These are phyloP conservation scores for Apiospora marii DNA, from an alignment of 2,329 filamentous ascomycete genomes.

Conservation along the genomic window DNA sequence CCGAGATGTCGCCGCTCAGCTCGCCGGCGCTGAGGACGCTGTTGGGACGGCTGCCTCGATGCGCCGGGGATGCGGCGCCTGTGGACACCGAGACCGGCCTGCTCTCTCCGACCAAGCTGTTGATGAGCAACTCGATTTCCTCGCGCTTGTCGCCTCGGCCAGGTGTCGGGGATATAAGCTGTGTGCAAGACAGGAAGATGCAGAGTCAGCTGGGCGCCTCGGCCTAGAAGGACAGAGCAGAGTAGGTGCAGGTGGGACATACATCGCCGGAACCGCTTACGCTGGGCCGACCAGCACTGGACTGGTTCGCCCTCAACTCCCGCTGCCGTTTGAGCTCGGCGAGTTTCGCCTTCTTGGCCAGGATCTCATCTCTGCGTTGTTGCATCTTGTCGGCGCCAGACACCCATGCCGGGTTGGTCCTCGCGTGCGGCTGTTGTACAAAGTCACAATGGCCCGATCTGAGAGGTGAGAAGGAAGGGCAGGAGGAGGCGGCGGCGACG, in stretches of 20 bases:
- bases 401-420: slow-evolving; percentile 55
- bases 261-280: slow-evolving; percentile 77
- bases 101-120: slow-evolving; percentile 81
- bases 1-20: slow-evolving; percentile 77
- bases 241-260: slow-evolving; percentile 43
- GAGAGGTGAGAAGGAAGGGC: background rate
- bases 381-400: slow-evolving; percentile 62
- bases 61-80: slow-evolving; percentile 70
- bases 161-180: slow-evolving; percentile 76
- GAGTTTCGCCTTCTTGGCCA: slow-evolving; percentile 96
- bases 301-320: slow-evolving; percentile 81
- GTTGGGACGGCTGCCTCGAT: slow-evolving; percentile 79
- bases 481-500: background rate
- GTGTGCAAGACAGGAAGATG: slow-evolving; percentile 30
- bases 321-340: slow-evolving; percentile 94
- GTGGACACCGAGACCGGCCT: slow-evolving; percentile 74
- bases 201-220: slow-evolving; percentile 7
- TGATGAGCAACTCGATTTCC: slow-evolving; percentile 87
- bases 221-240: slow-evolving; percentile 15
- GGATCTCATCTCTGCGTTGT: slow-evolving; percentile 93
- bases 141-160: slow-evolving; percentile 73
- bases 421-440: background rate
- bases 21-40: slow-evolving; percentile 86
- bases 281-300: slow-evolving; percentile 73
- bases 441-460: background rate